Evolutionary conservation across 306 rosid species (phyloP), one percentile per base, ranked within the genome.

Genomic region (Vicia villosa): DNA sequence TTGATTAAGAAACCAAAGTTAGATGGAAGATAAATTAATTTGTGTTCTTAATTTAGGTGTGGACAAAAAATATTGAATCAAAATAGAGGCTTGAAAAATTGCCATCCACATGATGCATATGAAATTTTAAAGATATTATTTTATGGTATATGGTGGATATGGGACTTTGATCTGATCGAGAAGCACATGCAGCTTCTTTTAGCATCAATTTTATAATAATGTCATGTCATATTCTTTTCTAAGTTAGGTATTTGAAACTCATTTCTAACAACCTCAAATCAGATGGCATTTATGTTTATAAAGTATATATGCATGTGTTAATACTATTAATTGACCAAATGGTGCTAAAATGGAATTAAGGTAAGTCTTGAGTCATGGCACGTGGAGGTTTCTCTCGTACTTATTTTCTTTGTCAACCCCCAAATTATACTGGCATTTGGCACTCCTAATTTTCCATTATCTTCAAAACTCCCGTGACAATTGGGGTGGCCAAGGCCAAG

Each of bases 1-100:
- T 79, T 4, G 65, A 71, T 77, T 79, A 84, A 85, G 58, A 63
- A 76, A 75, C 46, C 72, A 70, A 61, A 72, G 56, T 61, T 55
- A 66, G 64, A 78, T 74, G 59, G 61, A 43, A 64, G 59, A 70
- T 70, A 75, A 37, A 62, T 62, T 62, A 62, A 34, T 60, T 14
- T 60, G 41, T 73, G 56, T 66, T 69, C 80, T 50, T 81, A 63
- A 77, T n/a, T n/a, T n/a, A n/a, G n/a, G 1, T 46, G 66, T 62
- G 56, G 17, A 71, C 57, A 67, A 71, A 63, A 68, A 62, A 73
- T 77, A 36, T 16, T 74, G 67, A 74, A 65, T 62, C 30, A 58
- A 63, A 74, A 32, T 61, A 70, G 58, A 60, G 5, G 73, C 14
- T 61, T 76, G 59, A 34, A 70, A 79, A 60, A 66, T 41, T 28